Evolutionary conservation across 2,329 filamentous ascomycete genomes (phyloP).

Genomic region (Diplodia intermedia): DNA sequence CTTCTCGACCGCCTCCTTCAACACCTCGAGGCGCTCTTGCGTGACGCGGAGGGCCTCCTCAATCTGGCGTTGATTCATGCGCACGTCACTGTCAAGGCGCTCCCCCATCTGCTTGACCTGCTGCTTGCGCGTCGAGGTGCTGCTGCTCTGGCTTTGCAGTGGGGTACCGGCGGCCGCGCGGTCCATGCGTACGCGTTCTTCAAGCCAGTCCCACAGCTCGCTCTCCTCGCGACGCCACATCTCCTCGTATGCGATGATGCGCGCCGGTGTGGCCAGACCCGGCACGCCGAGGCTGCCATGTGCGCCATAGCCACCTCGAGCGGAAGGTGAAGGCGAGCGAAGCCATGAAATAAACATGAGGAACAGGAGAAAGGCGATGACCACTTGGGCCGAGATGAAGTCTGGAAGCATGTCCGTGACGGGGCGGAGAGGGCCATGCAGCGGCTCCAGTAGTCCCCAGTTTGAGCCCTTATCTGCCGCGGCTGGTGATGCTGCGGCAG

Average conservation of each 20-base stretch:
- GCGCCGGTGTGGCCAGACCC: constrained; percentile 62
- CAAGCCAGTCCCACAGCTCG: constrained; percentile 91
- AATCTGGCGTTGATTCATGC: constrained; percentile 75
- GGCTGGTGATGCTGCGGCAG: constrained; percentile 28
- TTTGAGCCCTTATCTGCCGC: constrained; percentile 44
- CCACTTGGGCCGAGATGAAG: constrained; percentile 76
- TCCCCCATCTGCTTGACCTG: constrained; percentile 60
- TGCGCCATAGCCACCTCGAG: constrained; percentile 34
- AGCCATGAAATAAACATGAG: constrained; percentile 68
- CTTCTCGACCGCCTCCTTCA: constrained; percentile 73
- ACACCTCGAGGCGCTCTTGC: constrained; percentile 78
- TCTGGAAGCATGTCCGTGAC: constrained; percentile 72
- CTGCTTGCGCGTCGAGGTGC: constrained; percentile 38
- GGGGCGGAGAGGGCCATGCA: constrained; percentile 73
- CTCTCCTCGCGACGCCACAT: constrained; percentile 89
- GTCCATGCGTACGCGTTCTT: constrained; percentile 81
- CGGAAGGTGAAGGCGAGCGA: constrained; percentile 59
- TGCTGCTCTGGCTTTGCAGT: constrained; percentile 13
- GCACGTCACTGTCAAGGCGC: constrained; percentile 58
- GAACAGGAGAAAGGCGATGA: constrained; percentile 76
- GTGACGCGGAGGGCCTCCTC: constrained; percentile 83
- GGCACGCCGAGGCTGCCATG: constrained; percentile 35
- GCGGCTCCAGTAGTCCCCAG: constrained; percentile 85
- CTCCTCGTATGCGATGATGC: constrained; percentile 86
- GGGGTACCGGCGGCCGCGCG: constrained; percentile 44